Conservation (phyloP, 495 filamentous ascomycete species). For the Neurospora sp. region DNA sequence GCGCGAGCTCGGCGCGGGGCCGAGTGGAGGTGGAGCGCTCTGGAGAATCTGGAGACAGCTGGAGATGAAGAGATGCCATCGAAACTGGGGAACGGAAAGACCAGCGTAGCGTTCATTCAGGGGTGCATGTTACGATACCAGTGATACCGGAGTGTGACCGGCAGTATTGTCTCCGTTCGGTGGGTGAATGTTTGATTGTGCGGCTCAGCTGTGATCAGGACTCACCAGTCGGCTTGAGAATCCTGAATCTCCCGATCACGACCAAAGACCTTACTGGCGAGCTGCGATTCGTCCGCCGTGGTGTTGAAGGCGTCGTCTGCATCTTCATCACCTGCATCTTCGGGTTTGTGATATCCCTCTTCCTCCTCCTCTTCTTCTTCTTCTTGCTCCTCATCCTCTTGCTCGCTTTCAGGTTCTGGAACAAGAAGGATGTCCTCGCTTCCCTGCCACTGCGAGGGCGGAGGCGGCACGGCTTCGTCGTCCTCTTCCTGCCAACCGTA, state of each 20-base stretch:
- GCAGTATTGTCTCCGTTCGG: neutral
- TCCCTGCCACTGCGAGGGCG: constrained; percentile 43
- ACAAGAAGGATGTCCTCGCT: constrained; percentile 40
- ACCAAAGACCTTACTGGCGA: neutral
- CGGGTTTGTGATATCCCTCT: neutral
- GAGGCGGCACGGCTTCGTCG: constrained; percentile 32
- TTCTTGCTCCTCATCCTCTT: constrained; percentile 20
- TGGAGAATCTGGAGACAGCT: neutral
- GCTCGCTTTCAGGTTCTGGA: constrained; percentile 18
- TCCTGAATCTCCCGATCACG: neutral
- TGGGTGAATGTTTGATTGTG: neutral
- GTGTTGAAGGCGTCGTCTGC: neutral
- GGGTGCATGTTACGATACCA: constrained; percentile 1
- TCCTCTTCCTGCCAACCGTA: constrained; percentile 43
- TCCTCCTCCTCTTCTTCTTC: constrained; percentile 1
- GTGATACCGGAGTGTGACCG: neutral
- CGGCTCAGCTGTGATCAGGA: neutral
- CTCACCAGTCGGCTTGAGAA: neutral
- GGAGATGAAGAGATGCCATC: neutral
- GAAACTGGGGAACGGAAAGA: neutral
- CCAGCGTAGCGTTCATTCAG: neutral
- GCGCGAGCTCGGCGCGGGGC: neutral
- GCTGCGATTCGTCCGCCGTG: neutral
- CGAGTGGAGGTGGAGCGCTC: neutral
- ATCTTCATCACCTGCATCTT: neutral